Base-by-base conservation (phyloP, 371 early-diverging fungal species). In the Mucor lusitanicus region DNA sequence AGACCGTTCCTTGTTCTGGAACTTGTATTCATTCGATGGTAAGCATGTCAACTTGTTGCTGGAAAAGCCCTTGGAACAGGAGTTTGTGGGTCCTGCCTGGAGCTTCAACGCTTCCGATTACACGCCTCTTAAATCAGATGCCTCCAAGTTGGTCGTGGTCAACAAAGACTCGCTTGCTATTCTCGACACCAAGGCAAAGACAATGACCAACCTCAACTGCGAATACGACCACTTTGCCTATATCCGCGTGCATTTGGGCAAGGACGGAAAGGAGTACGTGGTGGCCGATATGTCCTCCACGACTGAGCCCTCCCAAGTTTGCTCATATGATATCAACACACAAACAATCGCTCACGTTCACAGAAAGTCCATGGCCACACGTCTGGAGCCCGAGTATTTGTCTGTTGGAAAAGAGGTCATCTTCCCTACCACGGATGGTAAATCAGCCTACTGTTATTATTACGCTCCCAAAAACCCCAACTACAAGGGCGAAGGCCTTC, bases 1-100 rank as follows among this genome's bases (percentile, higher is more conserved):
- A 17, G 93, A 93, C 72, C 81, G 90, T 32, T 75, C 87, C 1
- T 89, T 90, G 4, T 93, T 87, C 71, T 92, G 91, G 90, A 91
- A 90, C 65, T 68, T 90, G 4, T 88, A 90, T 73, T 75, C 79
- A 9, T 80, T 83, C 60, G 70, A 75, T 35, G 56, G 66, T 17
- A 64, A 78, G 0, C 68, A 72, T 12, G 70, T 77, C 4, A 67
- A 72, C 17, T 68, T 80, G 12, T 76, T 89, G 32, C 78, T 91
- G 27, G 67, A 69, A 2, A 60, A 75, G 39, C 83, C 89, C 1
- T 33, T 88, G 12, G 64, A 74, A 19, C 86, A 84, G 35, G 90
- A 90, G 50, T 90, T 91, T 56, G 85, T 85, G 42, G 85, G 74
- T 0, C 78, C 87, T 23, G 53, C 68, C 13, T 84, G 82, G 82